These are phyloP conservation scores for Calcarisporium arbuscula DNA, from an alignment of 2,329 filamentous ascomycete genomes.

Conservation along the genomic window DNA sequence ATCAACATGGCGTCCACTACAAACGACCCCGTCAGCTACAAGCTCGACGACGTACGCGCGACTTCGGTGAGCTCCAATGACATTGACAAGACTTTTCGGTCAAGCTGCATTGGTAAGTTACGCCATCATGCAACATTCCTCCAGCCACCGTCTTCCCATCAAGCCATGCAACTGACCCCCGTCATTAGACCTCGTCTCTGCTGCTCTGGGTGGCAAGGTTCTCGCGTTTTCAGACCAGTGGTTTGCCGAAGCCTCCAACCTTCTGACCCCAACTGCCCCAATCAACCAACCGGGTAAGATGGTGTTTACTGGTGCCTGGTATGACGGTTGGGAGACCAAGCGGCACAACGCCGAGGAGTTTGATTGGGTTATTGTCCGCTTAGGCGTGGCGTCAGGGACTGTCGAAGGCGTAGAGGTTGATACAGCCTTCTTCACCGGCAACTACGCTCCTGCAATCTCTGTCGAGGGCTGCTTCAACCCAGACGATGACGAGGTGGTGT, in stretches of 20 bases:
- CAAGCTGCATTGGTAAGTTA: slow-evolving; percentile 52
- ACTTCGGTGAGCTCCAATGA: slow-evolving; percentile 43
- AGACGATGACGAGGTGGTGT: slow-evolving; percentile 57
- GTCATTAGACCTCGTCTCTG: slow-evolving; percentile 51
- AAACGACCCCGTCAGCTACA: slow-evolving; percentile 47
- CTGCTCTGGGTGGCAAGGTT: slow-evolving; percentile 55
- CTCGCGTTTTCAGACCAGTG: slow-evolving; percentile 62
- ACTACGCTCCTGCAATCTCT: slow-evolving; percentile 72
- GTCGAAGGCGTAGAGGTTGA: slow-evolving; percentile 73
- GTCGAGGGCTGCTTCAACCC: slow-evolving; percentile 68
- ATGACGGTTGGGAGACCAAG: slow-evolving; percentile 64
- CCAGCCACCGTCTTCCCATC: not conserved
- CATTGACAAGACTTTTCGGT: slow-evolving; percentile 57
- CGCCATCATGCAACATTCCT: slow-evolving; percentile 6
- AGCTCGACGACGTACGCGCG: slow-evolving; percentile 47
- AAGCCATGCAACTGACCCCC: not conserved
- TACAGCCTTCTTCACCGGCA: slow-evolving; percentile 75
- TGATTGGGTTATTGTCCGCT: slow-evolving; percentile 60
- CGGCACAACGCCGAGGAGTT: slow-evolving; percentile 58
- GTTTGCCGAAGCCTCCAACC: slow-evolving; percentile 60
- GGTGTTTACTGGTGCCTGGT: slow-evolving; percentile 64
- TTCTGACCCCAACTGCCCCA: slow-evolving; percentile 57
- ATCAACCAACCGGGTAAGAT: slow-evolving; percentile 61
- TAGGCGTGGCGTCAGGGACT: slow-evolving; percentile 64
- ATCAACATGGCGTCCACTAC: slow-evolving; percentile 27